Conservation (phyloP, 163 green algal species). For the Coccomyxa subellipsoidea region DNA sequence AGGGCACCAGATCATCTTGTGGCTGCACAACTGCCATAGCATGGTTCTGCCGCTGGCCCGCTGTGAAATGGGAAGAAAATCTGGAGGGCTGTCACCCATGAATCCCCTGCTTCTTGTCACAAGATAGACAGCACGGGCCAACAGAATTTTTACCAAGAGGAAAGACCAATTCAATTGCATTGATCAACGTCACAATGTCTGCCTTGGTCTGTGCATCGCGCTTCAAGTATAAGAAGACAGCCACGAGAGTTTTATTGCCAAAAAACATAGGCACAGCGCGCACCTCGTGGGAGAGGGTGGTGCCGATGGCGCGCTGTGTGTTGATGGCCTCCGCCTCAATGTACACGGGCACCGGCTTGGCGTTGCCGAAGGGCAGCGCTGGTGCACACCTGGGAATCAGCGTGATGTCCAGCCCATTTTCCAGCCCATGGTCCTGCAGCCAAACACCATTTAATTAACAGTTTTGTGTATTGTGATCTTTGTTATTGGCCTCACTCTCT, state of each 20-base stretch:
- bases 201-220: neutral
- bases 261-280: neutral
- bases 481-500: too few relatives aligned
- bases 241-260: neutral
- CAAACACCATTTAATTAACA: slow-evolving; percentile 73
- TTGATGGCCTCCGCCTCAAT: slow-evolving; percentile 82
- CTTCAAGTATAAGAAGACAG: neutral
- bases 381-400: slow-evolving; percentile 73
- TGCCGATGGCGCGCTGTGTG: slow-evolving; percentile 71
- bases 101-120: too few relatives aligned
- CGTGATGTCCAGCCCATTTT: slow-evolving; percentile 66
- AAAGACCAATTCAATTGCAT: too few relatives aligned
- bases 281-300: slow-evolving; percentile 51
- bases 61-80: too few relatives aligned
- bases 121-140: too few relatives aligned
- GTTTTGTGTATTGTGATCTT: too few relatives aligned
- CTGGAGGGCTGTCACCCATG: too few relatives aligned
- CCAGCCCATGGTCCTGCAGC: slow-evolving; percentile 92
- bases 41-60: too few relatives aligned
- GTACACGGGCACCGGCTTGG: slow-evolving; percentile 40
- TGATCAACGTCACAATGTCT: too few relatives aligned
- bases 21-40: too few relatives aligned
- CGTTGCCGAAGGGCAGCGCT: slow-evolving; percentile 61
- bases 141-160: too few relatives aligned
- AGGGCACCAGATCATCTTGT: too few relatives aligned